Evolutionary conservation across 805 yeast genomes (phyloP).

Genomic region (Lipomyces orientalis): DNA sequence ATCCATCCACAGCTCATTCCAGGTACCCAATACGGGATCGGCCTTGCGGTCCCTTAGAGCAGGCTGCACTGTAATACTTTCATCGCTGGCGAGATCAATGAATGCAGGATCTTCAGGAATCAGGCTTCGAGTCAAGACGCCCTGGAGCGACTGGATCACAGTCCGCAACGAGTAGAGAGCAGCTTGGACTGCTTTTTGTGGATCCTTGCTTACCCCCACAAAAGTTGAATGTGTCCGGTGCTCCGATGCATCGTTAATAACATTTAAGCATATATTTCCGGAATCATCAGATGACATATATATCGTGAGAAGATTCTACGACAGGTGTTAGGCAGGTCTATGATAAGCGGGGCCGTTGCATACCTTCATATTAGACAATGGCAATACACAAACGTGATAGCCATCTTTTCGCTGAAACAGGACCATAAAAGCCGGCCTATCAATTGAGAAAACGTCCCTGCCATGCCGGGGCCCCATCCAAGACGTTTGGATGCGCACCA

Average conservation of each 20-base stretch:
- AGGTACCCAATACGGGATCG: conserved; percentile 27
- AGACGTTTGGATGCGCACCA: conserved; percentile 28
- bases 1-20: conserved; percentile 41
- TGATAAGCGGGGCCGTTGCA: neutral
- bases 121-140: neutral
- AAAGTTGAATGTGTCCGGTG: conserved; percentile 29
- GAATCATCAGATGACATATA: conserved; percentile 26
- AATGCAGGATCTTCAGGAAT: neutral
- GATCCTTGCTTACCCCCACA: conserved; percentile 35
- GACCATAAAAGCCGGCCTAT: conserved; percentile 24
- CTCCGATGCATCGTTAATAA: conserved; percentile 30
- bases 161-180: conserved; percentile 29
- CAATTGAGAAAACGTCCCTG: conserved; percentile 18
- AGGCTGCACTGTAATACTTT: conserved; percentile 8
- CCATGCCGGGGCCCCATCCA: conserved; percentile 38
- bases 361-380: conserved; percentile 37
- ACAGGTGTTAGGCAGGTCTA: neutral
- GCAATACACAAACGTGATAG: conserved; percentile 38
- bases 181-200: conserved; percentile 30
- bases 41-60: neutral
- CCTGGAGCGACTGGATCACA: conserved; percentile 9
- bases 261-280: conserved; percentile 23
- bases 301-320: conserved; percentile 16
- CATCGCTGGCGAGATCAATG: neutral
- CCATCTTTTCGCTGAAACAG: conserved; percentile 39